A percentile compares a stretch with the other conserved stretches of the same genome.
These are phyloP conservation scores for Xylaria bambusicola DNA, from an alignment of 495 filamentous ascomycete genomes.

Conservation along the genomic window DNA sequence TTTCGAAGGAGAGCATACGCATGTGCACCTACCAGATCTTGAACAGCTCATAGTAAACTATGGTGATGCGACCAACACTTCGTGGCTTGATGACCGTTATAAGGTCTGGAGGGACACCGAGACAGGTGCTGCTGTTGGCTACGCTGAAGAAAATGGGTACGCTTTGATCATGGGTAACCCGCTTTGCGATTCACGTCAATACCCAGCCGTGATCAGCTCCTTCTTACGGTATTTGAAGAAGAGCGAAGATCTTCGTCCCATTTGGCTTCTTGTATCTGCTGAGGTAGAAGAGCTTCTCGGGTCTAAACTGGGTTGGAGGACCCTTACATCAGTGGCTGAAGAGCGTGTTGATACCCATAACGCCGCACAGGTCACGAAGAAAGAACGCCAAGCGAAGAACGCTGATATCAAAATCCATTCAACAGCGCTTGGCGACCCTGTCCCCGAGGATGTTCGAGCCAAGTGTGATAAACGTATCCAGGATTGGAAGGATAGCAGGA, in stretches of 20 bases:
- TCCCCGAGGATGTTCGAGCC: conserved; percentile 61
- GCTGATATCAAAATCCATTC: conserved; percentile 76
- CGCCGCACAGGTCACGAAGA: conserved; percentile 62
- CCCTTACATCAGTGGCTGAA: conserved; percentile 79
- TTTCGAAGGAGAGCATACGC: conserved; percentile 38
- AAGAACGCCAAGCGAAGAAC: conserved; percentile 69
- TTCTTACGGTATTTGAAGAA: conserved; percentile 75
- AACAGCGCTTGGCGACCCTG: conserved; percentile 59
- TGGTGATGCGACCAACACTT: conserved; percentile 83
- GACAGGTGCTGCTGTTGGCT: conserved; percentile 79
- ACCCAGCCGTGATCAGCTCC: conserved; percentile 64
- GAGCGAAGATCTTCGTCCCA: conserved; percentile 68
- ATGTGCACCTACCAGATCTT: conserved; percentile 65
- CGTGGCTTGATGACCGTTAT: conserved; percentile 81
- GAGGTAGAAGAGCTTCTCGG: conserved; percentile 74
- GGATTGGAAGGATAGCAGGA: conserved; percentile 77
- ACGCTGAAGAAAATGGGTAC: conserved; percentile 69
- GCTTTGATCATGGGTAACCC: conserved; percentile 81
- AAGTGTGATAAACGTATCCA: conserved; percentile 69
- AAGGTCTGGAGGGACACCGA: conserved; percentile 75
- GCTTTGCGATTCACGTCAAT: conserved; percentile 72
- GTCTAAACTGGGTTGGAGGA: conserved; percentile 77
- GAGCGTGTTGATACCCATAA: conserved; percentile 75
- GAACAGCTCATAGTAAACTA: conserved; percentile 87
- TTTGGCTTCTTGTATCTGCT: conserved; percentile 75